Evolutionary conservation across 306 rosid genomes (phyloP).

Genomic region (Echinosophora koreensis): DNA sequence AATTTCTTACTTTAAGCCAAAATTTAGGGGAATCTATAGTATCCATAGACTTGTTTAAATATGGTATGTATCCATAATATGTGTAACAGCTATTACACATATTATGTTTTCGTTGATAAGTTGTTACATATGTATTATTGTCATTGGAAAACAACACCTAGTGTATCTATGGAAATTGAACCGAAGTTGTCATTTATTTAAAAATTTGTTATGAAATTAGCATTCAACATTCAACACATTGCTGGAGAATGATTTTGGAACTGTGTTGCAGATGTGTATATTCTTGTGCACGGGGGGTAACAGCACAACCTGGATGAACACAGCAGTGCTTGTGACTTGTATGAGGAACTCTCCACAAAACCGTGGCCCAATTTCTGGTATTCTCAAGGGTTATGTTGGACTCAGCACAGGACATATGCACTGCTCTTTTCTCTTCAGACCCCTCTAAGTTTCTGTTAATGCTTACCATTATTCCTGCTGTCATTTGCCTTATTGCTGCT

Average conservation of each 20-base stretch:
- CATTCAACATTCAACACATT: background rate
- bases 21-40: too few species aligned
- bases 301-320: conserved; percentile 62
- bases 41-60: too few species aligned
- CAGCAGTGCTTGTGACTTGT: conserved; percentile 62
- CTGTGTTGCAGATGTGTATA: conserved; percentile 53
- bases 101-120: too few species aligned
- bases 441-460: conserved; percentile 56
- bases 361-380: conserved; percentile 62
- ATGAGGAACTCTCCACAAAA: conserved; percentile 54
- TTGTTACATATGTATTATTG: too few species aligned
- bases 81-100: too few species aligned
- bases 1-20: background rate
- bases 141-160: too few species aligned
- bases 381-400: conserved; percentile 56
- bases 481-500: conserved; percentile 46
- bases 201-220: too few species aligned
- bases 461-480: conserved; percentile 55
- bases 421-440: conserved; percentile 51
- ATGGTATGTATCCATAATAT: too few species aligned
- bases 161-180: too few species aligned
- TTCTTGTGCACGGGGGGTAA: conserved; percentile 62
- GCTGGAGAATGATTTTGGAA: conserved; percentile 15
- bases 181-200: too few species aligned
- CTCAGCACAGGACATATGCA: conserved; percentile 54